These are phyloP conservation scores for Olyra latifolia DNA, from an alignment of 176 grass and related monocot species.

Conservation along the genomic window DNA sequence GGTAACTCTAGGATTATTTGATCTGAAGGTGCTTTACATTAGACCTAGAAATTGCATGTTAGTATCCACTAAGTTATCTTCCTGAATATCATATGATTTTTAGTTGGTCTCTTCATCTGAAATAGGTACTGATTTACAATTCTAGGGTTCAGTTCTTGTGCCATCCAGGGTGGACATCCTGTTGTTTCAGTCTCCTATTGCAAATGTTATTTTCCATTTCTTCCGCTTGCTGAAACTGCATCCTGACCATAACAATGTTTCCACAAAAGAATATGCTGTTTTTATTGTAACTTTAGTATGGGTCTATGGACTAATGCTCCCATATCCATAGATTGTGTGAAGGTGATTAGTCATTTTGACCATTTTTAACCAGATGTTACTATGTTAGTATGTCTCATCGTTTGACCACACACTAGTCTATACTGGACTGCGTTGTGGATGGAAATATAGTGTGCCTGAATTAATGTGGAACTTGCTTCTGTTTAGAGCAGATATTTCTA, in stretches of 20 bases:
- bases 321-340: too few relatives aligned
- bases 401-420: background rate
- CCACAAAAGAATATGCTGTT: too few relatives aligned
- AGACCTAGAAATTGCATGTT: background rate
- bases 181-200: background rate
- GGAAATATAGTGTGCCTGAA: background rate
- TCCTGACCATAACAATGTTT: background rate
- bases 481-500: background rate
- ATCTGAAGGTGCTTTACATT: background rate
- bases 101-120: background rate
- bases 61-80: background rate
- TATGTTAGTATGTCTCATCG: background rate
- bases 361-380: background rate
- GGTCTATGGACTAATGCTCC: too few relatives aligned
- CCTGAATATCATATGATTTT: conserved; percentile 8
- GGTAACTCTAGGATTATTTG: background rate
- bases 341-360: too few relatives aligned
- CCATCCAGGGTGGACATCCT: background rate
- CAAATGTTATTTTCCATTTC: background rate
- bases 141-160: background rate
- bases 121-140: background rate
- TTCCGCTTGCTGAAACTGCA: background rate
- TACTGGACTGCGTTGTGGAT: background rate
- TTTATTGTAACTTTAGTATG: too few relatives aligned
- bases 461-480: background rate